Evolutionary conservation across 2,329 filamentous ascomycete species (phyloP).

Genomic region (Fusarium armeniacum): DNA sequence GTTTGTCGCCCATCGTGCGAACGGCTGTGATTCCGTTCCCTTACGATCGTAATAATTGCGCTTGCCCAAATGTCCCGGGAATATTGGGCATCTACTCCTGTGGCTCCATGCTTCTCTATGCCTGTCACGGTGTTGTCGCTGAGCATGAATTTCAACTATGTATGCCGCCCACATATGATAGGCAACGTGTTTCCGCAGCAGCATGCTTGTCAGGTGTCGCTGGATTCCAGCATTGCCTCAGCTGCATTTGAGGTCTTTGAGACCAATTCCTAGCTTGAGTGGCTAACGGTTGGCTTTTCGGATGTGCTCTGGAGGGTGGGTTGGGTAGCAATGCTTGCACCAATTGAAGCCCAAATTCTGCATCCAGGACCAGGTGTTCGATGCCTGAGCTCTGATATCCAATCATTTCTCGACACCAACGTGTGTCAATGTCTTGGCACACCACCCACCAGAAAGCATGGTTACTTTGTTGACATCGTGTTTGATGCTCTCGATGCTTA

Average conservation of each 20-base stretch:
- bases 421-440: slow-evolving; percentile 33
- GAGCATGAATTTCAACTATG: slow-evolving; percentile 30
- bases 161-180: slow-evolving; percentile 45
- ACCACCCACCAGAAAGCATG: slow-evolving; percentile 26
- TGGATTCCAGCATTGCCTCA: slow-evolving; percentile 43
- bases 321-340: slow-evolving; percentile 59
- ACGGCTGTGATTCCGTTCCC: slow-evolving; percentile 33
- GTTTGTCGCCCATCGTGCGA: slow-evolving; percentile 32
- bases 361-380: slow-evolving; percentile 45
- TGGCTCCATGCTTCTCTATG: slow-evolving; percentile 35
- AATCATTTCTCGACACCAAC: slow-evolving; percentile 44
- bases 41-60: slow-evolving; percentile 38
- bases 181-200: slow-evolving; percentile 47
- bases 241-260: slow-evolving; percentile 42
- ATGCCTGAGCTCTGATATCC: slow-evolving; percentile 46
- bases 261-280: slow-evolving; percentile 26
- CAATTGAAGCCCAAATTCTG: slow-evolving; percentile 56
- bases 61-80: slow-evolving; percentile 42
- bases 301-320: slow-evolving; percentile 42
- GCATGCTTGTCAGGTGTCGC: slow-evolving; percentile 43
- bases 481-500: slow-evolving; percentile 24
- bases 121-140: slow-evolving; percentile 33
- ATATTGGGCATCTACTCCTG: slow-evolving; percentile 47
- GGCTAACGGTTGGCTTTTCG: slow-evolving; percentile 29
- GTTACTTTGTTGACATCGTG: slow-evolving; percentile 28